phyloP scores from a whole-genome alignment of 805 yeast species.

The Candida sphagnicola region DNA sequence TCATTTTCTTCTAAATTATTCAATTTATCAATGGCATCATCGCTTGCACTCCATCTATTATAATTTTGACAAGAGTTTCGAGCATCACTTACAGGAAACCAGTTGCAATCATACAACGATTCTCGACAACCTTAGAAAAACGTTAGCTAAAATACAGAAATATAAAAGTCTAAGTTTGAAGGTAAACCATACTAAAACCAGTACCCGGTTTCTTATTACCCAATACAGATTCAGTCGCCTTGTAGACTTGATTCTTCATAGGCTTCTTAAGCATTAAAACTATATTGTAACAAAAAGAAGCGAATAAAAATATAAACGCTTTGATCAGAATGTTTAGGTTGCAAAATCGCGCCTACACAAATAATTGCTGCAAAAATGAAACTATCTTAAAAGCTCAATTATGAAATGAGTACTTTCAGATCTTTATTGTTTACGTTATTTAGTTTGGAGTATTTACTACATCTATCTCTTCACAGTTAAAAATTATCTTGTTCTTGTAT shows the following conservation, averaged over 20 bases:
- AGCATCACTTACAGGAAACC: conserved; percentile 34
- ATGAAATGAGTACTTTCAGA: no score
- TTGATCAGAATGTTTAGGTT: not conserved
- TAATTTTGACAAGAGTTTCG: conserved; percentile 42
- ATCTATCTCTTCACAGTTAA: no score
- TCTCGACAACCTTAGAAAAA: conserved; percentile 5
- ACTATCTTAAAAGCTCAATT: no score
- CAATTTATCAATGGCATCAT: conserved; percentile 17
- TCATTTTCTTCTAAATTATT: conserved; percentile 38
- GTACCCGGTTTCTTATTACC: conserved; percentile 10
- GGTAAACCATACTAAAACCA: conserved; percentile 17
- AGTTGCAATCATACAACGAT: conserved; percentile 8
- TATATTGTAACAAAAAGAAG: no score
- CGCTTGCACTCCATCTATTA: conserved; percentile 37
- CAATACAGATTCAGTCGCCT: not conserved
- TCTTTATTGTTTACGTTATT: no score
- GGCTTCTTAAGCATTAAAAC: not conserved
- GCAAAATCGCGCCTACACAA: not conserved
- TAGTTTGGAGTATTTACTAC: no score
- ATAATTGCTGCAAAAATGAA: no score
- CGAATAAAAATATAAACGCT: no score
- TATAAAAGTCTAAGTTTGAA: not conserved
- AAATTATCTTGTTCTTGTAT: no score
- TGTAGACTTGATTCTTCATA: not conserved
- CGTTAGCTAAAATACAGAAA: not conserved